Evolutionary conservation across 2,329 filamentous ascomycete species (phyloP).

Genomic region (Colletotrichum caudatum): DNA sequence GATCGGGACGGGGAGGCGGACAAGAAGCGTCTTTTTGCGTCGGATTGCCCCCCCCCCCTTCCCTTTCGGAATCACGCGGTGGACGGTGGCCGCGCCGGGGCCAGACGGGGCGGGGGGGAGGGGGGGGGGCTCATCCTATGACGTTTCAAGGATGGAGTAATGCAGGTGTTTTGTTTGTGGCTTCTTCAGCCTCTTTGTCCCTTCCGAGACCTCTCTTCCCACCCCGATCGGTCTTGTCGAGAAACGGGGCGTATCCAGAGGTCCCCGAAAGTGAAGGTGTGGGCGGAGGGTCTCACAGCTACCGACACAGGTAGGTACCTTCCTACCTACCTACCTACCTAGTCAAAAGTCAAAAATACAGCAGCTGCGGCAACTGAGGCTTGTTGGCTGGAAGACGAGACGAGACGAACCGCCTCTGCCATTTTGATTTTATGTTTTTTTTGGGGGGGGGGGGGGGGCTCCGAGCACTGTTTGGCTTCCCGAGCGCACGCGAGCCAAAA

Average conservation of each 20-base stretch:
- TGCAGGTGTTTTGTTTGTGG: not conserved
- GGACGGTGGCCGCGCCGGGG: not conserved
- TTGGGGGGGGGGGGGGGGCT: too few species aligned
- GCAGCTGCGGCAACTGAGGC: not conserved
- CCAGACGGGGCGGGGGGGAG: not conserved
- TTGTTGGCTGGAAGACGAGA: conserved; percentile 3
- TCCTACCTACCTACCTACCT: too few species aligned
- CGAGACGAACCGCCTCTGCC: not conserved
- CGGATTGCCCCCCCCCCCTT: not conserved
- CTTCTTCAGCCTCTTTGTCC: not conserved
- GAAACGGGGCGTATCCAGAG: not conserved
- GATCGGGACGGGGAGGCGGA: not conserved
- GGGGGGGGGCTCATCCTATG: too few species aligned
- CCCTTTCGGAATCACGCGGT: not conserved
- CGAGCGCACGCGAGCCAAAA: not conserved
- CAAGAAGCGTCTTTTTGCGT: not conserved
- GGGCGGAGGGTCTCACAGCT: not conserved
- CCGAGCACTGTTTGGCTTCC: not conserved
- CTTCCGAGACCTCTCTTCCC: not conserved
- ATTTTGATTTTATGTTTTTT: not conserved
- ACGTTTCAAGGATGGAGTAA: not conserved
- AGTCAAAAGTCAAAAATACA: not conserved
- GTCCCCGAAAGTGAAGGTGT: not conserved
- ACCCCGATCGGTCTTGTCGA: not conserved
- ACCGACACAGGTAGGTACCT: too few species aligned